A percentile compares a stretch with the other conserved stretches of the same genome.
Evolutionary conservation across 2,329 filamentous ascomycete species (phyloP).

Genomic region (Calonectria naviculata): DNA sequence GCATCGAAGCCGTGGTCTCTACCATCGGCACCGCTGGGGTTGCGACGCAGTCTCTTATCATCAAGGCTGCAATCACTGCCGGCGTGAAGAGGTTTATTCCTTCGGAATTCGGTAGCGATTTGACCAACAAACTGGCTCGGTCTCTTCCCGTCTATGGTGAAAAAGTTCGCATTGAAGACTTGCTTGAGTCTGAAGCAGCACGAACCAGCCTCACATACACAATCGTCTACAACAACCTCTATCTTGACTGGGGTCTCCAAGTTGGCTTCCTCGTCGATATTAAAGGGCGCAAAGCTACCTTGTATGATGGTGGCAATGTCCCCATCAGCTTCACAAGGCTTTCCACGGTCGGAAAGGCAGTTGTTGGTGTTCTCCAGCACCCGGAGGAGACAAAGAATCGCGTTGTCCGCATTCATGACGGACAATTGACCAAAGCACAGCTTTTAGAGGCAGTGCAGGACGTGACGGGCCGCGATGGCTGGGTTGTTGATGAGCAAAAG

Average conservation of each 20-base stretch:
- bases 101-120: background rate
- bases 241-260: background rate
- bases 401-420: background rate
- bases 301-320: background rate
- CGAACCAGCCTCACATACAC: background rate
- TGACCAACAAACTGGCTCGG: background rate
- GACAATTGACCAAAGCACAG: background rate
- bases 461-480: background rate
- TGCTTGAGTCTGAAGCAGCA: background rate
- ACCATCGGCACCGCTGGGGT: background rate
- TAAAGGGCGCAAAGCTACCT: background rate
- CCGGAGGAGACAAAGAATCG: background rate
- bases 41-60: background rate
- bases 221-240: background rate
- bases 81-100: background rate
- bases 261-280: background rate
- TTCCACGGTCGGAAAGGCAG: background rate
- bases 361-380: background rate
- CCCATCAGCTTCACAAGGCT: background rate
- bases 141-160: background rate
- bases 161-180: background rate
- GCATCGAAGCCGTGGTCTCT: background rate
- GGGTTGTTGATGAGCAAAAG: background rate
- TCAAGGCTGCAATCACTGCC: background rate
- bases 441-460: background rate